These are phyloP conservation scores for Ophiostoma piceae DNA, from an alignment of 2,329 filamentous ascomycete genomes.

Conservation along the genomic window DNA sequence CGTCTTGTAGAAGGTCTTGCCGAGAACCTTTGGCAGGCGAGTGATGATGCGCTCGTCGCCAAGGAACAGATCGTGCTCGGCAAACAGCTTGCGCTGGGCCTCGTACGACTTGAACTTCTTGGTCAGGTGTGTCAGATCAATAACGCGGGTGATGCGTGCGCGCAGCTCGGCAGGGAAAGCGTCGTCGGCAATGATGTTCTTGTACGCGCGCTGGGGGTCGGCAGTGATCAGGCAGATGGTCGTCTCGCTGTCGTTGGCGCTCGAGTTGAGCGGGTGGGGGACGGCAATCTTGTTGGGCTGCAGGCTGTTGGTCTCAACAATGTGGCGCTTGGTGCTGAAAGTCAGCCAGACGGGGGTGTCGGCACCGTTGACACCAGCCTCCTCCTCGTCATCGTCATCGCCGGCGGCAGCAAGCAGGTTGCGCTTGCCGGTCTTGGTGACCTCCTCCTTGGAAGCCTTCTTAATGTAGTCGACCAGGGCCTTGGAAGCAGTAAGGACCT, in stretches of 20 bases:
- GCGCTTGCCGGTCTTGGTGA: slow-evolving; percentile 47
- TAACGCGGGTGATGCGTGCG: slow-evolving; percentile 66
- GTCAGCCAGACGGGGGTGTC: slow-evolving; percentile 57
- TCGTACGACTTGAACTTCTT: slow-evolving; percentile 87
- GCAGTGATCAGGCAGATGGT: slow-evolving; percentile 78
- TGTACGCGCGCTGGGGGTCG: slow-evolving; percentile 76
- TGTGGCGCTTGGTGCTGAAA: slow-evolving; percentile 61
- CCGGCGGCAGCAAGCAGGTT: slow-evolving; percentile 48
- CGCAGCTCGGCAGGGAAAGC: slow-evolving; percentile 63
- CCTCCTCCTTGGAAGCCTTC: slow-evolving; percentile 47
- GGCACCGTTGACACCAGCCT: slow-evolving; percentile 31
- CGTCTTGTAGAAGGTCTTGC: slow-evolving; percentile 87
- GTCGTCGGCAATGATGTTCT: slow-evolving; percentile 73
- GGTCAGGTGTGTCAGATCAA: slow-evolving; percentile 73
- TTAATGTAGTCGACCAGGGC: slow-evolving; percentile 59
- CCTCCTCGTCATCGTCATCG: slow-evolving; percentile 38
- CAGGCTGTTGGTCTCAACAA: slow-evolving; percentile 66
- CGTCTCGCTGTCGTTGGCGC: slow-evolving; percentile 42
- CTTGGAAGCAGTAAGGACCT: slow-evolving; percentile 59
- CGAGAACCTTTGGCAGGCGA: slow-evolving; percentile 68
- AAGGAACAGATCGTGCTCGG: slow-evolving; percentile 89
- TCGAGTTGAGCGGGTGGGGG: slow-evolving; percentile 64
- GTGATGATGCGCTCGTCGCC: slow-evolving; percentile 81
- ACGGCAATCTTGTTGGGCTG: slow-evolving; percentile 79
- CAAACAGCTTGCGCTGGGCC: slow-evolving; percentile 71